Base-by-base conservation (phyloP, 805 yeast genomes). In the Myxozyma neglecta region DNA sequence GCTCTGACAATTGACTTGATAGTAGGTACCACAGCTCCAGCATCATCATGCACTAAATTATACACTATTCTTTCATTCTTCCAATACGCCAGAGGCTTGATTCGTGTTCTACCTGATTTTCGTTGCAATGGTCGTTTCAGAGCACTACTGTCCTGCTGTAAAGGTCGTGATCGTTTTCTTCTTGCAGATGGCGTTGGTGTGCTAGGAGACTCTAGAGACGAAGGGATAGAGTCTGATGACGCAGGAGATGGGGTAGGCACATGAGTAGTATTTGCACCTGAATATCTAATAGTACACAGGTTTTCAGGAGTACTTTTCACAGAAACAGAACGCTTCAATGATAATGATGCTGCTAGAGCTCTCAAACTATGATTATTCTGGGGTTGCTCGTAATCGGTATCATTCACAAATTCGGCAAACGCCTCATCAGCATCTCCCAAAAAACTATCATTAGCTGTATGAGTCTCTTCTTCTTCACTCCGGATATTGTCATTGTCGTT, bases 81-180 rank as follows among this genome's bases (percentile, higher is more conserved):
- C 97, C 97, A 90, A 72, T 81, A 88, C 1, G 89, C 91, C 64
- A 90, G 76, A 0, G 96, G 93, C 2, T 86, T 43, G 6, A 61
- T 43, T 14, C 56, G 48, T 7, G 45, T 43, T 8, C 65, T 47
- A n/a, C 57, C 48, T 1, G 65, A 61, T 34, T 55, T 37, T 24
- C 62, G 69, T 16, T 55, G 43, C 29, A 20, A 16, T 10, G 47
- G 24, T 18, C 16, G 18, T 29, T 52, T 14, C 29, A 24, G 6
- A 24, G n/a, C 3, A 29, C 34, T 47, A 9, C 39, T n/a, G n/a
- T 36, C 44, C 13, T 18, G 13, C 6, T 37, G 14, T 5, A 44
- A 13, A 34, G n/a, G 18, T 42, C 46, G 5, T 10, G 10, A 20
- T 42, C 18, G 46, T 16, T n/a, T 42, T 16, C 46, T 16, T 42